These are phyloP conservation scores for Saccharomyces jurei DNA, from an alignment of 805 yeast species.

Conservation along the genomic window DNA sequence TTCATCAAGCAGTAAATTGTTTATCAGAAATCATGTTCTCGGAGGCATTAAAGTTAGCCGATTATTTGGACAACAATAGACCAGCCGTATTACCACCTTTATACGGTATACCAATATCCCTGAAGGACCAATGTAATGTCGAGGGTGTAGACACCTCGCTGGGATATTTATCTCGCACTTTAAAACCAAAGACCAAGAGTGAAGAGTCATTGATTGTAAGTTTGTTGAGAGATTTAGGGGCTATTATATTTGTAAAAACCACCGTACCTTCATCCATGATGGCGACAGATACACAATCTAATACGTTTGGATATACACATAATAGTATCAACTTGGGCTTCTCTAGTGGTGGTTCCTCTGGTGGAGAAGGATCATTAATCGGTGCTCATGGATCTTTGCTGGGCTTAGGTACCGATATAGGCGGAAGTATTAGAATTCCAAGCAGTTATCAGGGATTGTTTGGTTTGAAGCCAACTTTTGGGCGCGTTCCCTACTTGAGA, in stretches of 20 bases:
- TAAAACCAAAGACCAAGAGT: constrained; percentile 8
- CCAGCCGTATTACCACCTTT: constrained; percentile 52
- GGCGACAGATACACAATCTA: constrained; percentile 52
- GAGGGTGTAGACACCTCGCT: constrained; percentile 18
- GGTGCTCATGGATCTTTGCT: constrained; percentile 46
- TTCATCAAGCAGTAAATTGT: constrained; percentile 41
- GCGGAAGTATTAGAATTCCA: constrained; percentile 56
- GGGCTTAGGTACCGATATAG: constrained; percentile 57
- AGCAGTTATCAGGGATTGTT: constrained; percentile 45
- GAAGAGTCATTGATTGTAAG: constrained; percentile 19
- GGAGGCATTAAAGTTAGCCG: constrained; percentile 49
- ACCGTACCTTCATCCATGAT: constrained; percentile 54
- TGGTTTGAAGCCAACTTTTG: constrained; percentile 20
- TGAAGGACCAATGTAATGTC: constrained; percentile 37
- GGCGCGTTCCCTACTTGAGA: constrained; percentile 24
- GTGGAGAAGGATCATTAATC: constrained; percentile 55
- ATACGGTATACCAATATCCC: constrained; percentile 59
- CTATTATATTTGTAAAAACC: constrained; percentile 52
- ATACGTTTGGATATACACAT: constrained; percentile 44
- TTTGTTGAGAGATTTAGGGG: constrained; percentile 34
- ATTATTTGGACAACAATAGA: constrained; percentile 40
- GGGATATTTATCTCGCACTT: constrained; percentile 16
- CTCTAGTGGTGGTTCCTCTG: constrained; percentile 54
- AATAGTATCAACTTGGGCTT: constrained; percentile 45
- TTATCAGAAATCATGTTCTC: constrained; percentile 37